These are phyloP conservation scores for Colletotrichum lupini DNA, from an alignment of 2,329 filamentous ascomycete genomes.

Conservation along the genomic window DNA sequence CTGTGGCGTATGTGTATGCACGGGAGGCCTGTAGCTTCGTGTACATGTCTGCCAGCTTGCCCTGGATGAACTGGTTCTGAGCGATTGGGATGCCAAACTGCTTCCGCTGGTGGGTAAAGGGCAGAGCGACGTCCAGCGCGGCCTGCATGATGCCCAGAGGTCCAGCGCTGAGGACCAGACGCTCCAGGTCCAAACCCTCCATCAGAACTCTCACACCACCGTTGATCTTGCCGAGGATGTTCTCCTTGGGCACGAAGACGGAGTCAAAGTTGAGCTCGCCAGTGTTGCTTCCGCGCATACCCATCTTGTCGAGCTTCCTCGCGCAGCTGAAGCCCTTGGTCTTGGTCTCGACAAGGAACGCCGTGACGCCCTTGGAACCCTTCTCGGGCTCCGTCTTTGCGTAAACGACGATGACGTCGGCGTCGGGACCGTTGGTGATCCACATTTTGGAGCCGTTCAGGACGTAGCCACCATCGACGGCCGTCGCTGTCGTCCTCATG, in stretches of 20 bases:
- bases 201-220: conserved; percentile 91
- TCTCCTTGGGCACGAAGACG: conserved; percentile 87
- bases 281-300: conserved; percentile 97
- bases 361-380: conserved; percentile 91
- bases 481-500: conserved; percentile 88
- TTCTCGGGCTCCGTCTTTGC: conserved; percentile 88
- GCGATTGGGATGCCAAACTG: conserved; percentile 91
- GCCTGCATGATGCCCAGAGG: conserved; percentile 96
- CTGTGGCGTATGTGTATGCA: conserved; percentile 90
- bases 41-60: conserved; percentile 96
- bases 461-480: conserved; percentile 85
- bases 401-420: conserved; percentile 94
- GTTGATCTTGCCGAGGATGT: conserved; percentile 84
- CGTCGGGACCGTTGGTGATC: conserved; percentile 98
- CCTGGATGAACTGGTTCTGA: conserved; percentile 93
- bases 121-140: conserved; percentile 84
- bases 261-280: conserved; percentile 92
- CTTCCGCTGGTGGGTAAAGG: conserved; percentile 88
- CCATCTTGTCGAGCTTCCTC: conserved; percentile 95
- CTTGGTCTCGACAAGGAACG: conserved; percentile 84
- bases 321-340: conserved; percentile 85
- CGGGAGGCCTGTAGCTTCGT: conserved; percentile 86
- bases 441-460: conserved; percentile 97
- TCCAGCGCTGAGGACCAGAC: conserved; percentile 90
- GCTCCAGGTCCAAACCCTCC: conserved; percentile 94